phyloP scores from a whole-genome alignment of 495 filamentous ascomycete genomes.

The Clohesyomyces aquaticus region DNA sequence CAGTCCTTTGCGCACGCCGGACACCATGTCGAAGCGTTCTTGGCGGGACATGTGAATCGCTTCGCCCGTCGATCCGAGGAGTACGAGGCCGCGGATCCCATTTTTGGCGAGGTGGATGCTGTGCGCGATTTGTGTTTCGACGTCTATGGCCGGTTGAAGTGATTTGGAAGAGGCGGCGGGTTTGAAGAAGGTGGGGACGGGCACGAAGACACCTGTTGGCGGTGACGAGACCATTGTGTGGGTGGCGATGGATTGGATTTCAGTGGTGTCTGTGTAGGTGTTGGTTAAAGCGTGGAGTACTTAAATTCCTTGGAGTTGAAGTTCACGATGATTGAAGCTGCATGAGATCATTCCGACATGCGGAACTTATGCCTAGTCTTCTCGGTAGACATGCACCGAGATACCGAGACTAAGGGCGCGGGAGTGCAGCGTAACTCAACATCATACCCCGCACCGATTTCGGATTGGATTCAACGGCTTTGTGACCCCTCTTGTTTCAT shows the following conservation, averaged over 20 bases:
- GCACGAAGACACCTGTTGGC: constrained; percentile 52
- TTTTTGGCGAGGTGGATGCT: constrained; percentile 63
- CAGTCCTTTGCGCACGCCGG: constrained; percentile 54
- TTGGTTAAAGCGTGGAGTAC: background rate
- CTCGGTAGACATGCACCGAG: constrained; percentile 22
- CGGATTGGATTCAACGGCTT: constrained; percentile 13
- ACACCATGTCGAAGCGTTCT: constrained; percentile 63
- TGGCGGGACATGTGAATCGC: constrained; percentile 64
- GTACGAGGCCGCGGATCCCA: constrained; percentile 66
- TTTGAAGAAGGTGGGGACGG: constrained; percentile 59
- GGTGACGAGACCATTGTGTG: constrained; percentile 39
- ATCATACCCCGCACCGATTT: constrained; percentile 30
- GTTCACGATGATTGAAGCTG: background rate
- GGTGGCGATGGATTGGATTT: constrained; percentile 32
- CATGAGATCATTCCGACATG: background rate
- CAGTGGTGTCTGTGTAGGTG: background rate
- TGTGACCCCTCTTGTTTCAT: no score
- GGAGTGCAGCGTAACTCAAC: constrained; percentile 7
- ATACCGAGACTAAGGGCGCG: constrained; percentile 17
- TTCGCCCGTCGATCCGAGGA: constrained; percentile 71
- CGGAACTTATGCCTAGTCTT: constrained; percentile 7
- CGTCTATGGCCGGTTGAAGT: constrained; percentile 54
- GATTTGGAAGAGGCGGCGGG: constrained; percentile 45
- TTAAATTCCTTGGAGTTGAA: background rate
- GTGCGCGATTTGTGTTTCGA: constrained; percentile 61